Percentiles rank a stretch among this genome's conserved stretches.
These are phyloP conservation scores for Dispira parvispora DNA, from an alignment of 192 early-diverging fungal genomes.

Conservation along the genomic window DNA sequence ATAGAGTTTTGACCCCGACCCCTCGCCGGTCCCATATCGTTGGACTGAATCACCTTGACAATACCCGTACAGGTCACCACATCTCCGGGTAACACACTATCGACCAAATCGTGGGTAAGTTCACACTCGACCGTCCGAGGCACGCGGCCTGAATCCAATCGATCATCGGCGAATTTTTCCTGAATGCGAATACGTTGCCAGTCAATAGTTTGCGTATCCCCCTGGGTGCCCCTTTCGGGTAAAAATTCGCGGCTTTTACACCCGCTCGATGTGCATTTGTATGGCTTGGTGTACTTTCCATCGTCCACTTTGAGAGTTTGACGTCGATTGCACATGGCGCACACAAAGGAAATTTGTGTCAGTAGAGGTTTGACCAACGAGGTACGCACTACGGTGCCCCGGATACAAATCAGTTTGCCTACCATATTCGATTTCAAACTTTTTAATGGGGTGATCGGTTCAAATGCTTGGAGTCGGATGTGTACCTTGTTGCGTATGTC, in stretches of 20 bases:
- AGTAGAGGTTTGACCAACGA: slow-evolving; percentile 54
- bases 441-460: slow-evolving; percentile 41
- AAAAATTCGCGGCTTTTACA: slow-evolving; percentile 51
- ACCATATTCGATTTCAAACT: slow-evolving; percentile 52
- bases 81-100: slow-evolving; percentile 64
- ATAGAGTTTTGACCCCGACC: slow-evolving; percentile 36
- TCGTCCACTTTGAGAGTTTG: slow-evolving; percentile 44
- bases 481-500: slow-evolving; percentile 14
- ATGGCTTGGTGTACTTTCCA: slow-evolving; percentile 40
- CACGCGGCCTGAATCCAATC: slow-evolving; percentile 45
- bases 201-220: slow-evolving; percentile 41
- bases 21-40: slow-evolving; percentile 14
- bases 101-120: slow-evolving; percentile 55
- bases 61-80: slow-evolving; percentile 59
- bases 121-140: slow-evolving; percentile 68
- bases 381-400: slow-evolving; percentile 66
- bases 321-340: slow-evolving; percentile 33
- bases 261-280: slow-evolving; percentile 37
- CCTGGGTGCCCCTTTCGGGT: slow-evolving; percentile 30
- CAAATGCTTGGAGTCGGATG: slow-evolving; percentile 29
- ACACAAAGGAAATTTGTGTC: slow-evolving; percentile 42
- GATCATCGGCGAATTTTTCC: slow-evolving; percentile 59
- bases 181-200: slow-evolving; percentile 72
- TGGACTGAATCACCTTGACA: slow-evolving; percentile 52
- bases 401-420: slow-evolving; percentile 46